These are phyloP conservation scores for Fusarium virguliforme DNA, from an alignment of 2,329 filamentous ascomycete genomes.

Conservation along the genomic window DNA sequence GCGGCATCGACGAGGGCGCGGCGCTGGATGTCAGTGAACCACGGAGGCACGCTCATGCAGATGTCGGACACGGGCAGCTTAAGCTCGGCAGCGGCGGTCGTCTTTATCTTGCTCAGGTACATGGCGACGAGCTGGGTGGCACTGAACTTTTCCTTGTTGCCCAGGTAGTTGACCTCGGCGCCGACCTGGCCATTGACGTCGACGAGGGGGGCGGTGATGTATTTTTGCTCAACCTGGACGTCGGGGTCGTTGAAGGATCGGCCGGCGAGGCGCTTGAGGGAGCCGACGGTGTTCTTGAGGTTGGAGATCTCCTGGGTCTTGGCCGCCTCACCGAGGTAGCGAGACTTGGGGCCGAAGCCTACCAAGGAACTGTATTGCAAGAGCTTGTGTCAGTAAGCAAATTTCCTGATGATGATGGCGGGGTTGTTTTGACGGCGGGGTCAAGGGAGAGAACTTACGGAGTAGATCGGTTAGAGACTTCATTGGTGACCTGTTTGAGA, in stretches of 20 bases:
- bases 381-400: constrained; percentile 45
- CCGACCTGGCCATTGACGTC: constrained; percentile 96
- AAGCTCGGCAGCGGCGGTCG: constrained; percentile 88
- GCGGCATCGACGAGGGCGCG: constrained; percentile 90
- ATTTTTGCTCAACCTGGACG: constrained; percentile 92
- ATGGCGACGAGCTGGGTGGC: constrained; percentile 94
- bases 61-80: constrained; percentile 93
- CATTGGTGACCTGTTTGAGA: constrained; percentile 87
- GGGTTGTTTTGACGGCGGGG: constrained; percentile 30
- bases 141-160: constrained; percentile 96
- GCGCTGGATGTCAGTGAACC: constrained; percentile 97
- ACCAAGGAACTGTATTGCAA: constrained; percentile 81
- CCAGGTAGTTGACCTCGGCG: constrained; percentile 92
- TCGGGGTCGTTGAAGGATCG: constrained; percentile 91
- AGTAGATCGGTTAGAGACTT: constrained; percentile 97
- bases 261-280: constrained; percentile 92
- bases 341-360: constrained; percentile 92
- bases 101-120: constrained; percentile 95
- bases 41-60: constrained; percentile 93
- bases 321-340: constrained; percentile 94
- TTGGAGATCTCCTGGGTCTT: constrained; percentile 99
- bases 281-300: constrained; percentile 97
- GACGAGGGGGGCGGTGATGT: constrained; percentile 86
- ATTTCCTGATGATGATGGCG: constrained; percentile 36
- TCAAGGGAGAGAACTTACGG: constrained; percentile 77